A percentile compares a stretch with the other conserved stretches of the same genome.
Conservation (phyloP, 2,329 filamentous ascomycete genomes). For the Fusarium tuaranense region DNA sequence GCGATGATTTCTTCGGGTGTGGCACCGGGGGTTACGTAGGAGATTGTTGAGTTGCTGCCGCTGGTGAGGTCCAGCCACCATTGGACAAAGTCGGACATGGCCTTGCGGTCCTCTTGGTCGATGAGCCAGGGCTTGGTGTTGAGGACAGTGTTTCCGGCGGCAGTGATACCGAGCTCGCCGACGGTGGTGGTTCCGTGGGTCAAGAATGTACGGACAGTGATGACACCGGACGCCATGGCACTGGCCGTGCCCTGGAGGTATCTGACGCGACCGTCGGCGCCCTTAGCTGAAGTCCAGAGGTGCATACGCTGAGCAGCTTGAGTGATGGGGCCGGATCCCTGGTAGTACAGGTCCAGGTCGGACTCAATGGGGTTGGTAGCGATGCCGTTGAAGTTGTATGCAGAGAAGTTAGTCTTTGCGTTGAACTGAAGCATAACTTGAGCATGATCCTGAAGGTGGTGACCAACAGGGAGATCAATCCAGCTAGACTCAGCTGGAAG, state of each 20-base stretch:
- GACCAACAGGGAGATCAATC: slow-evolving; percentile 68
- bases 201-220: slow-evolving; percentile 40
- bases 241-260: slow-evolving; percentile 42
- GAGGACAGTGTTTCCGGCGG: slow-evolving; percentile 41
- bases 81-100: slow-evolving; percentile 42
- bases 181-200: slow-evolving; percentile 41
- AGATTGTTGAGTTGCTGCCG: slow-evolving; percentile 38
- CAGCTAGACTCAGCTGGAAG: slow-evolving; percentile 63
- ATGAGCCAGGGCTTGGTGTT: slow-evolving; percentile 46
- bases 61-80: slow-evolving; percentile 40
- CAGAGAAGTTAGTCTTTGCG: slow-evolving; percentile 36
- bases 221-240: slow-evolving; percentile 39
- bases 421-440: slow-evolving; percentile 52
- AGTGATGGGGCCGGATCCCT: slow-evolving; percentile 43
- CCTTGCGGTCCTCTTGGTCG: slow-evolving; percentile 39
- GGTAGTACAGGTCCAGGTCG: slow-evolving; percentile 42
- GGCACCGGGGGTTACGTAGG: slow-evolving; percentile 38
- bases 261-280: slow-evolving; percentile 38
- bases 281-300: slow-evolving; percentile 41
- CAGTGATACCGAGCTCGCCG: slow-evolving; percentile 41
- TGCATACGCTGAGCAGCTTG: slow-evolving; percentile 46
- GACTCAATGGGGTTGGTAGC: slow-evolving; percentile 22
- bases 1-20: slow-evolving; percentile 34
- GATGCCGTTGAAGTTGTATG: slow-evolving; percentile 42
- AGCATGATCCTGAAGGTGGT: slow-evolving; percentile 67